Conservation (phyloP, 1,139 yeast species). For the Saccharomyces hybrid region DNA sequence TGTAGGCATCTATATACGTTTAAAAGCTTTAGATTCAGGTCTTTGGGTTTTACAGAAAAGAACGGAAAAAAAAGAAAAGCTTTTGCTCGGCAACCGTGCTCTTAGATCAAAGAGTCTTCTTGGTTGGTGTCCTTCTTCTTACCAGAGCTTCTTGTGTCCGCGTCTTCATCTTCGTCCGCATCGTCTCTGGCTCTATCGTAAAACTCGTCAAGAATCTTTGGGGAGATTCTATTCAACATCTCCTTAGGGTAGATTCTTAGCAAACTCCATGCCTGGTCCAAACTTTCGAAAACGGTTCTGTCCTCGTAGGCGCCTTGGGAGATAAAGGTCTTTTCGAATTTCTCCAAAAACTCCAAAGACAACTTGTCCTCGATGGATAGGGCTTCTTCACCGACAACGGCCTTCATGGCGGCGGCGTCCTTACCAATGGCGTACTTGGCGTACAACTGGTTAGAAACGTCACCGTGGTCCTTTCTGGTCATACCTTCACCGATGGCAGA, state of each 20-base stretch:
- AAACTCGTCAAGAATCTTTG: slow-evolving; percentile 90
- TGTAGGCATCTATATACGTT: not conserved
- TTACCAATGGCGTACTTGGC: slow-evolving; percentile 99
- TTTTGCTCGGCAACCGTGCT: not conserved
- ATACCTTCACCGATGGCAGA: slow-evolving; percentile 99
- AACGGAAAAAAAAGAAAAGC: not conserved
- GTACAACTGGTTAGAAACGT: slow-evolving; percentile 95
- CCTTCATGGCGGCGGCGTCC: slow-evolving; percentile 99
- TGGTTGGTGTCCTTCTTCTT: slow-evolving; percentile 24
- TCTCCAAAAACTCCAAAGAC: slow-evolving; percentile 93
- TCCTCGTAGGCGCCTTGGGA: slow-evolving; percentile 95
- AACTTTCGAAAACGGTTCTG: slow-evolving; percentile 87
- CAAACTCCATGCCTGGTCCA: slow-evolving; percentile 97
- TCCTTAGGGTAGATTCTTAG: slow-evolving; percentile 98
- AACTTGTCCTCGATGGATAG: slow-evolving; percentile 94
- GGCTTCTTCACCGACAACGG: slow-evolving; percentile 99
- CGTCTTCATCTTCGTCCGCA: slow-evolving; percentile 42
- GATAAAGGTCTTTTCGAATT: slow-evolving; percentile 92
- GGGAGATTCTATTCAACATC: slow-evolving; percentile 95
- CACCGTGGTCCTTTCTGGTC: slow-evolving; percentile 99
- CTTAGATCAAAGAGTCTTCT: slow-evolving; percentile 17
- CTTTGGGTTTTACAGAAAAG: not conserved
- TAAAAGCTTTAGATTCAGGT: not conserved
- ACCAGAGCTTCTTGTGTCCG: slow-evolving; percentile 16
- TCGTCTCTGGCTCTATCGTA: slow-evolving; percentile 82